These are phyloP conservation scores for Rubroshorea leprosula DNA, from an alignment of 345 rosid genomes.

Conservation along the genomic window DNA sequence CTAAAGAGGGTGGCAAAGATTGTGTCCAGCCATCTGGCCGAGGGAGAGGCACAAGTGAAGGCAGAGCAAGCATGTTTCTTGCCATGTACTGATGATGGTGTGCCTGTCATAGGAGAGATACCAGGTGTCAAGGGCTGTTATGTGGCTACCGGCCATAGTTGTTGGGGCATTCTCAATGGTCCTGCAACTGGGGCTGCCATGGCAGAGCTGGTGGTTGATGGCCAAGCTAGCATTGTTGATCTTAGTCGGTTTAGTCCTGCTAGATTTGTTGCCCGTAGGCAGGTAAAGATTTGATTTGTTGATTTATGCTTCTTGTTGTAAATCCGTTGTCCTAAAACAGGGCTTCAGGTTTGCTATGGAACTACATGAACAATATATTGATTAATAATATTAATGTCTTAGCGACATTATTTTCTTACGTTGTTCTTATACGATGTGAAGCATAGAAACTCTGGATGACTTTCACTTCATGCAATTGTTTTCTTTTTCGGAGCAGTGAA, in stretches of 20 bases:
- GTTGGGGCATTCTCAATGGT: constrained; percentile 93
- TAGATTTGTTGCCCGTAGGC: constrained; percentile 37
- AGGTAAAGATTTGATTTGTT: constrained; percentile 5
- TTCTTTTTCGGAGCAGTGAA: too few species aligned
- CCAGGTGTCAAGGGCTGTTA: constrained; percentile 66
- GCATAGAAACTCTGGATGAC: too few species aligned
- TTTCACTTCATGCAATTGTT: too few species aligned
- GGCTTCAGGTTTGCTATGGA: too few species aligned
- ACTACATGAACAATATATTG: too few species aligned
- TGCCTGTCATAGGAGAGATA: constrained; percentile 73
- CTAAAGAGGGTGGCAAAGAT: constrained; percentile 71
- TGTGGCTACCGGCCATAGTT: constrained; percentile 79
- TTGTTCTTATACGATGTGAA: too few species aligned
- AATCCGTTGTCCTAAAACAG: too few species aligned
- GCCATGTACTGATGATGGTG: constrained; percentile 68
- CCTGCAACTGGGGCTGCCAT: constrained; percentile 89
- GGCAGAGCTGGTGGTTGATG: constrained; percentile 73
- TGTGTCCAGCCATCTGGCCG: constrained; percentile 63
- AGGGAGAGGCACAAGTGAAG: constrained; percentile 51
- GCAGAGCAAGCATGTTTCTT: constrained; percentile 92
- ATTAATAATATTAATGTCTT: too few species aligned
- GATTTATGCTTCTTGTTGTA: neutral
- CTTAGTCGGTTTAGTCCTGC: constrained; percentile 66
- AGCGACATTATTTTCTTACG: too few species aligned
- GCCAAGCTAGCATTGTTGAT: constrained; percentile 53